Conservation (phyloP, 345 rosid species). For the Eucalyptus lansdowneana region DNA sequence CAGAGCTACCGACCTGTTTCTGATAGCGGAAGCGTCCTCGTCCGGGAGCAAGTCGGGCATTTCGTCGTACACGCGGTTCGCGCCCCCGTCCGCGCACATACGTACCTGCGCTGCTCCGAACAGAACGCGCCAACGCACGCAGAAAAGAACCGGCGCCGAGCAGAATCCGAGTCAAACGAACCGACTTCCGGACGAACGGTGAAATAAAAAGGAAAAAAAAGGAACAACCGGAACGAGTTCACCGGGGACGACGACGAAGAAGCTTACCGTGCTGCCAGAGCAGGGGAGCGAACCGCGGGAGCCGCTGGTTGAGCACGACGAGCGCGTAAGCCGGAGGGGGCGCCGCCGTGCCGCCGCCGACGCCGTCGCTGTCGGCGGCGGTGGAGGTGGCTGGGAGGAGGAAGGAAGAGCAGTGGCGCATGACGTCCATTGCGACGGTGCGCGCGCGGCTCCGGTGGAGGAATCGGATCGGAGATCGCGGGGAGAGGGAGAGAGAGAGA, state of each 20-base stretch:
- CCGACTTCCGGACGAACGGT: background rate
- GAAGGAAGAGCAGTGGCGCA: constrained; percentile 62
- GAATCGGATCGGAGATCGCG: background rate
- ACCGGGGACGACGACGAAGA: background rate
- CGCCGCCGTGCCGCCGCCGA: no score
- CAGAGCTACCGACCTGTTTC: constrained; percentile 37
- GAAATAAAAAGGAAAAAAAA: fast-evolving
- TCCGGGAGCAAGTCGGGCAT: constrained; percentile 58
- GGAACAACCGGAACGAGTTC: background rate
- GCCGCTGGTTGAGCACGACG: constrained; percentile 61
- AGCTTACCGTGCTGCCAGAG: constrained; percentile 76
- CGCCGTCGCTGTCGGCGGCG: background rate
- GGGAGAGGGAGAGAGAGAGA: background rate
- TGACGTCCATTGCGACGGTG: constrained; percentile 27
- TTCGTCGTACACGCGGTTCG: constrained; percentile 87
- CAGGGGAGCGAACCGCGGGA: constrained; percentile 67
- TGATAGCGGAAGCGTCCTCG: constrained; percentile 39
- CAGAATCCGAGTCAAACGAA: background rate
- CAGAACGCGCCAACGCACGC: background rate
- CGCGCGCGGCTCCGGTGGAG: background rate
- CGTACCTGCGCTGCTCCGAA: constrained; percentile 67
- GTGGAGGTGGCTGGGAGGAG: constrained; percentile 26
- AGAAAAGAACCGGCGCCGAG: background rate
- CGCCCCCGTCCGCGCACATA: constrained; percentile 97
- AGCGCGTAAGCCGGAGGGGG: constrained; percentile 39